Evolutionary conservation across 345 rosid genomes (phyloP), one percentile per base, ranked within the genome.

Genomic region (Salix brachista): DNA sequence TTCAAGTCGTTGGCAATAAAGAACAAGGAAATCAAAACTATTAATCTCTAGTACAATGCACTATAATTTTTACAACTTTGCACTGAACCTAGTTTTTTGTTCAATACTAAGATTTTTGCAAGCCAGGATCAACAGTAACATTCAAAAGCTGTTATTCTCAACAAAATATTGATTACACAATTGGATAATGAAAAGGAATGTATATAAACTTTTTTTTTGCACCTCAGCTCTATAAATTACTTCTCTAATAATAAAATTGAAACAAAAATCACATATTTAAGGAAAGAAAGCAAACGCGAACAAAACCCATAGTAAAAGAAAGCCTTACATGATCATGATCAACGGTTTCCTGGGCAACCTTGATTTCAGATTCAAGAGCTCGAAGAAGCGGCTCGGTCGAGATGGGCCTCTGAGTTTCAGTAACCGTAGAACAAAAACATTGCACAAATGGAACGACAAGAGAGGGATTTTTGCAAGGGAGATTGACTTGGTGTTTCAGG

Each of bases 351-450:
- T 81, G 82, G 50, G 94, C 89, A 69, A 83, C 83, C 79, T 85
- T 80, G 77, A 92, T 90, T 87, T 91, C 97, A 6, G 88, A 78
- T 19, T 91, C 93, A 30, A 95, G 79, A 44, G 87, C 83, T n/a
- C 84, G 87, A 72, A 90, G 84, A 64, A 93, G 93, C 21, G 87
- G 78, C 83, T 89, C 93, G 17, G 79, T 86, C 21, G 92, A 75
- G 19, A 83, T 58, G 64, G 82, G 77, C 73, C 80, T 85, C 65
- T 64, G 75, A 28, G 83, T 50, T 28, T 58, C 78, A 42, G 42
- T 16, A 72, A 86, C 90, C 16, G 88, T 80, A 19, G 91, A 83
- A 80, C 78, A 90, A 50, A 25, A 69, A 26, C 34, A 30, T 12
- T 8, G 78, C 41, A 25, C 30, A 73, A 71, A 61, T 23, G 82